A percentile compares a stretch with the other conserved stretches of the same genome.
These are phyloP conservation scores for Lagerstroemia speciosa DNA, from an alignment of 345 rosid genomes.

Conservation along the genomic window DNA sequence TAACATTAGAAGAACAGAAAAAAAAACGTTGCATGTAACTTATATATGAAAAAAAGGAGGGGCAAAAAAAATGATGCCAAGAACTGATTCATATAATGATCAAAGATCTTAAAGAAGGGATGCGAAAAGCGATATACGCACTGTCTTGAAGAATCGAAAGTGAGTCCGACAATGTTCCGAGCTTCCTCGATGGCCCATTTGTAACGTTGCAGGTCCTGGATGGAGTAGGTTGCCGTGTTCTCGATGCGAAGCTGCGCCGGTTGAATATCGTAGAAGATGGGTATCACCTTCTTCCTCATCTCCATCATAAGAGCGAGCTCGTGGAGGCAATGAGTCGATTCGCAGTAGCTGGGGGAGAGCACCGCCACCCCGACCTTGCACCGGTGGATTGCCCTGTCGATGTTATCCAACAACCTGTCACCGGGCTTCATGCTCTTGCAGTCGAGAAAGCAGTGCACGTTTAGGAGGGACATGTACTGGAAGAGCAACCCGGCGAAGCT, in stretches of 20 bases:
- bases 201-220: slow-evolving; percentile 34
- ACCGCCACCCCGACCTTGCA: slow-evolving; percentile 62
- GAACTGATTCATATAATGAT: not conserved
- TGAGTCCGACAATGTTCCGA: slow-evolving; percentile 67
- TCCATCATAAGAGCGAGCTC: slow-evolving; percentile 70
- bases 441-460: slow-evolving; percentile 54
- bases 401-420: slow-evolving; percentile 45
- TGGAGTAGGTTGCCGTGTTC: slow-evolving; percentile 16
- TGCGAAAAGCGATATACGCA: slow-evolving; percentile 16
- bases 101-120: not conserved
- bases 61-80: not conserved
- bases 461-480: slow-evolving; percentile 31
- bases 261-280: slow-evolving; percentile 70
- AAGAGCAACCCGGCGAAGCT: slow-evolving; percentile 58
- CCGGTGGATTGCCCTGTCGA: slow-evolving; percentile 36
- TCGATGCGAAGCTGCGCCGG: slow-evolving; percentile 61
- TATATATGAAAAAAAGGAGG: too few relatives aligned
- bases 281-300: slow-evolving; percentile 52
- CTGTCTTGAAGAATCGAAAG: slow-evolving; percentile 63
- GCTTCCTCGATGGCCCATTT: slow-evolving; percentile 55
- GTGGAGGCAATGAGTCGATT: slow-evolving; percentile 70
- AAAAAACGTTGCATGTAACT: not conserved
- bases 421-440: slow-evolving; percentile 80
- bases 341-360: slow-evolving; percentile 69
- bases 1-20: not conserved